These are phyloP conservation scores for Geoglossum cookeanum DNA, from an alignment of 2,329 filamentous ascomycete species.

Conservation along the genomic window DNA sequence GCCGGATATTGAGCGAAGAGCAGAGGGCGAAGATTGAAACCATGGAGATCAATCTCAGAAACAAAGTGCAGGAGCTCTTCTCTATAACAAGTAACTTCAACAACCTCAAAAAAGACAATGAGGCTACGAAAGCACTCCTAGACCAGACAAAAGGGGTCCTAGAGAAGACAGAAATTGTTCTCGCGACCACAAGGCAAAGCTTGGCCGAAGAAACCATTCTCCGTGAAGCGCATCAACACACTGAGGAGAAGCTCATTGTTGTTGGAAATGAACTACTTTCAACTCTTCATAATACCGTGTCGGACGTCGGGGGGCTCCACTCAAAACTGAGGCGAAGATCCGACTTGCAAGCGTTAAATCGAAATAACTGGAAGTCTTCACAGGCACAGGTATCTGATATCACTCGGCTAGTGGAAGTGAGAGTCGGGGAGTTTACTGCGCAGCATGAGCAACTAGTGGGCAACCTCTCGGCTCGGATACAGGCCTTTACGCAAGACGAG, in stretches of 20 bases:
- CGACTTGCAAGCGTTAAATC: conserved; percentile 63
- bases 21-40: conserved; percentile 83
- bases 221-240: conserved; percentile 68
- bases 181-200: conserved; percentile 55
- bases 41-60: conserved; percentile 73
- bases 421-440: conserved; percentile 50
- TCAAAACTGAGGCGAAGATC: conserved; percentile 76
- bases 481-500: conserved; percentile 57
- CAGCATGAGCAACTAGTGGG: conserved; percentile 55
- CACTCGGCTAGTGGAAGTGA: conserved; percentile 56
- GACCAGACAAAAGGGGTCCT: conserved; percentile 66
- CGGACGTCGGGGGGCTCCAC: conserved; percentile 62
- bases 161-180: conserved; percentile 71
- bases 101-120: conserved; percentile 74
- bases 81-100: conserved; percentile 73
- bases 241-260: conserved; percentile 55
- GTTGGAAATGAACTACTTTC: conserved; percentile 60
- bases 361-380: conserved; percentile 57
- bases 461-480: conserved; percentile 51
- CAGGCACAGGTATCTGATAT: conserved; percentile 58
- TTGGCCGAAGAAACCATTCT: conserved; percentile 64
- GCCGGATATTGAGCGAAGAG: conserved; percentile 79
- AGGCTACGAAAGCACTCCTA: conserved; percentile 50
- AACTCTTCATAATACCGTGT: conserved; percentile 58
- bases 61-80: conserved; percentile 87